Conservation (phyloP, 495 filamentous ascomycete genomes). For the Extremus antarcticus region DNA sequence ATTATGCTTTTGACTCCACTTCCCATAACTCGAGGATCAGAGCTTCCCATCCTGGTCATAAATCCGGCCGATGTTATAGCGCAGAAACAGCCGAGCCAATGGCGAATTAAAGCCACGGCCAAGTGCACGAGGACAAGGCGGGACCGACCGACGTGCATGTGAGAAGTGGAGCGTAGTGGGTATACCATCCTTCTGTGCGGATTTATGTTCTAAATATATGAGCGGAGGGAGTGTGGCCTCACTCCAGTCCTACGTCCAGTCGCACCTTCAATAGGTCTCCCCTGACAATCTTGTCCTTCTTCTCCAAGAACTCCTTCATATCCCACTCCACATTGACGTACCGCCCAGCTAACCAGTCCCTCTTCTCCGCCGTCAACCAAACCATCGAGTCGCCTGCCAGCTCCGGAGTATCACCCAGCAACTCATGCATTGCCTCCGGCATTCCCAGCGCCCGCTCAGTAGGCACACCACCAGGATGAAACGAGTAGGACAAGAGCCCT, state of each 20-base stretch:
- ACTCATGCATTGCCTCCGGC: not conserved
- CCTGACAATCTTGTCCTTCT: constrained; percentile 11
- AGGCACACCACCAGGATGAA: constrained; percentile 38
- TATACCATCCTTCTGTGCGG: no score
- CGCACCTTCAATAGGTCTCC: constrained; percentile 12
- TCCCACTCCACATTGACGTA: constrained; percentile 16
- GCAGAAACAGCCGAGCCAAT: no score
- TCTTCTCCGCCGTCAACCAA: constrained; percentile 12
- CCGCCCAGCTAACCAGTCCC: constrained; percentile 18
- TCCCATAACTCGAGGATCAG: no score
- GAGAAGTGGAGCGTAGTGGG: no score
- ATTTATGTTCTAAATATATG: no score
- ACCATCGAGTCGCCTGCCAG: constrained; percentile 30
- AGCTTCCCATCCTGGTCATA: no score
- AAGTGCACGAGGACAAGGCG: no score
- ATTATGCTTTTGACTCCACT: no score
- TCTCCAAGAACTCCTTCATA: constrained; percentile 11
- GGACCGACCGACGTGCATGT: no score
- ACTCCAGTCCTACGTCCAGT: constrained; percentile 2
- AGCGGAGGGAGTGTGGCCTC: no score
- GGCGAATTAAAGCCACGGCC: no score
- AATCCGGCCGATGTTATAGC: no score
- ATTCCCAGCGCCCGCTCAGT: constrained; percentile 27
- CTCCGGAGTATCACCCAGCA: constrained; percentile 27
- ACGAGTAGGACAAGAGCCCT: constrained; percentile 32